A percentile compares a stretch with the other conserved stretches of the same genome.
These are phyloP conservation scores for Anthostomella pinea DNA, from an alignment of 2,329 filamentous ascomycete genomes.

Conservation along the genomic window DNA sequence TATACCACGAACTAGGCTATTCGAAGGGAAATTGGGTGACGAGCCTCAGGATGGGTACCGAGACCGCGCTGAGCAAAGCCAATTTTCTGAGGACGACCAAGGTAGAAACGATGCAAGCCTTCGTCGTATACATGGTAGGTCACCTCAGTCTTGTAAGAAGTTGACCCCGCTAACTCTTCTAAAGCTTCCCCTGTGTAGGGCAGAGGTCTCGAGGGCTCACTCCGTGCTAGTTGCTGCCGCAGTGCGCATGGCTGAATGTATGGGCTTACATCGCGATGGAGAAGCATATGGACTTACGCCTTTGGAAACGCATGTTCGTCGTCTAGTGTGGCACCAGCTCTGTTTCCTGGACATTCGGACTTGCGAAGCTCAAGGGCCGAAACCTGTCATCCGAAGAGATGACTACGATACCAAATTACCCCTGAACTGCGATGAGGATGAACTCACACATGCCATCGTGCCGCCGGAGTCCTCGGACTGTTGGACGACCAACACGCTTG, in stretches of 20 bases:
- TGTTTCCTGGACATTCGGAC: constrained; percentile 75
- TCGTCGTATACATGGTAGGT: constrained; percentile 72
- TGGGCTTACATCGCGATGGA: constrained; percentile 72
- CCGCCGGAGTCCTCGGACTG: constrained; percentile 45
- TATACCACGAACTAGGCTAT: constrained; percentile 49
- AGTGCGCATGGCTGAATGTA: constrained; percentile 72
- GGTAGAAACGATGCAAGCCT: constrained; percentile 72
- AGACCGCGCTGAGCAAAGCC: constrained; percentile 64
- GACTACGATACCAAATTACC: constrained; percentile 75
- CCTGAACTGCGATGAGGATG: constrained; percentile 65
- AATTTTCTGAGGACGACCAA: constrained; percentile 69
- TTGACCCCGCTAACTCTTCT: constrained; percentile 23
- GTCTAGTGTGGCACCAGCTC: constrained; percentile 74
- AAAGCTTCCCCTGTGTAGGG: constrained; percentile 68
- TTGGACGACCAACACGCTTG: constrained; percentile 68
- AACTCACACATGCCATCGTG: constrained; percentile 46
- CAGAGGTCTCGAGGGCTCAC: constrained; percentile 70
- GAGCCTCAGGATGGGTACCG: constrained; percentile 63
- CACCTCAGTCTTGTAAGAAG: too few relatives aligned
- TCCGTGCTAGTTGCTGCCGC: constrained; percentile 70
- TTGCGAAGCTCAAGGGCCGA: constrained; percentile 70
- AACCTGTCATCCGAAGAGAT: constrained; percentile 67
- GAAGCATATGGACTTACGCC: constrained; percentile 63
- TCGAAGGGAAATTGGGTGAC: constrained; percentile 57
- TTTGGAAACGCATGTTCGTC: constrained; percentile 67